phyloP scores from a whole-genome alignment of 495 filamentous ascomycete species.

The Rusavskia elegans region DNA sequence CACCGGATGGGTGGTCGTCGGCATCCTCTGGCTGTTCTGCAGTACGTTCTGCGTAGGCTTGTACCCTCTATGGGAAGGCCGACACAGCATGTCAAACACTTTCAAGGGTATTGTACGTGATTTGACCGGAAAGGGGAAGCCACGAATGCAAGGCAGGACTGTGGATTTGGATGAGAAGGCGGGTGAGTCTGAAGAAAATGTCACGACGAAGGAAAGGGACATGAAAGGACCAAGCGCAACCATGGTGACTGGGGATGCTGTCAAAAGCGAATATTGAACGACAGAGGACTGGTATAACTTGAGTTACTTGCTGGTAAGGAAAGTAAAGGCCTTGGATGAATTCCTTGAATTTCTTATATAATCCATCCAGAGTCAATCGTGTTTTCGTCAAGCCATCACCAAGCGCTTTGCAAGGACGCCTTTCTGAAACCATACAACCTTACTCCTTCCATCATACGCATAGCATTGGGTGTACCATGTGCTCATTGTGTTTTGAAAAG shows the following conservation, averaged over 20 bases:
- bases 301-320: background rate
- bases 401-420: too few species aligned
- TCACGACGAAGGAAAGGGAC: background rate
- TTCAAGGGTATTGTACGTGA: constrained; percentile 53
- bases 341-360: background rate
- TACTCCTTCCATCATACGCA: too few species aligned
- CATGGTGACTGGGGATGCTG: background rate
- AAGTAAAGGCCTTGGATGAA: background rate
- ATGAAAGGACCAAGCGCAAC: background rate
- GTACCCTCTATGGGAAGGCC: constrained; percentile 71
- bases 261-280: background rate
- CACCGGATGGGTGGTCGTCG: constrained; percentile 78
- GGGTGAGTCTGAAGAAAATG: background rate
- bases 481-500: constrained; percentile 95
- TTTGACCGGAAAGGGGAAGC: constrained; percentile 37
- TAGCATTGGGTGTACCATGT: too few species aligned
- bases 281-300: background rate
- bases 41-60: constrained; percentile 58
- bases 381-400: too few species aligned
- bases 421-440: too few species aligned
- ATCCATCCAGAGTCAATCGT: too few species aligned
- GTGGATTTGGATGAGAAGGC: constrained; percentile 1
- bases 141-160: background rate
- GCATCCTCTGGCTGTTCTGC: constrained; percentile 77
- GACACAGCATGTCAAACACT: constrained; percentile 49